Conservation (phyloP, 2,329 filamentous ascomycete genomes). For the Zymoseptoria passerinii region DNA sequence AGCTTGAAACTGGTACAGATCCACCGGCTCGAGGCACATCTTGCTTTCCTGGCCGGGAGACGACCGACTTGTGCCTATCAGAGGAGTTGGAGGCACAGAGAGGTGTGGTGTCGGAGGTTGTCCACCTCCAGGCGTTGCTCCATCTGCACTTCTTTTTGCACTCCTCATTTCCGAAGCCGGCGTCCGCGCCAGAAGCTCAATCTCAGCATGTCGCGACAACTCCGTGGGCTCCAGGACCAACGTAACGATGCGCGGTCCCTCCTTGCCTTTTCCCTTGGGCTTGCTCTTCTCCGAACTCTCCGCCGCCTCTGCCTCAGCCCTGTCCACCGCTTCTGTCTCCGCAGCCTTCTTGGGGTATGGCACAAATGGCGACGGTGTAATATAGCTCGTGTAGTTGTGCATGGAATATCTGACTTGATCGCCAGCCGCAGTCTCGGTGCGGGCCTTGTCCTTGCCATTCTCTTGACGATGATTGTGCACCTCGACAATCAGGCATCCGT, state of each 20-base stretch:
- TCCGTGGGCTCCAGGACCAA: slow-evolving; percentile 78
- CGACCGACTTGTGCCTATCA: slow-evolving; percentile 45
- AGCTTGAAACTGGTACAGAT: slow-evolving; percentile 67
- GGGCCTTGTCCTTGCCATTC: slow-evolving; percentile 37
- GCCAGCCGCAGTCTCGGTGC: slow-evolving; percentile 40
- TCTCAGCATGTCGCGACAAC: slow-evolving; percentile 65
- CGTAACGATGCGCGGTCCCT: slow-evolving; percentile 58
- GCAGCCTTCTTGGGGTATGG: slow-evolving; percentile 50
- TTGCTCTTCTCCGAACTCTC: slow-evolving; percentile 41
- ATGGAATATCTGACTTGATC: slow-evolving; percentile 69
- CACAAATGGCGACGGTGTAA: slow-evolving; percentile 80
- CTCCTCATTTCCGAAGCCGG: slow-evolving; percentile 46
- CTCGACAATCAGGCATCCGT: slow-evolving; percentile 88
- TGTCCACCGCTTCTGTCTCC: slow-evolving; percentile 35
- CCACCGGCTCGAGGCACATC: slow-evolving; percentile 67
- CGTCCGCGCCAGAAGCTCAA: slow-evolving; percentile 67
- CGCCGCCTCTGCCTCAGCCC: slow-evolving; percentile 29
- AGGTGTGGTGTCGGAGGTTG: slow-evolving; percentile 49
- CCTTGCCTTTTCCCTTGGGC: slow-evolving; percentile 17
- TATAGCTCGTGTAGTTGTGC: slow-evolving; percentile 82
- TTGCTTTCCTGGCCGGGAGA: slow-evolving; percentile 30
- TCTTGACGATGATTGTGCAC: slow-evolving; percentile 77
- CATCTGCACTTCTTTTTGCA: slow-evolving; percentile 32
- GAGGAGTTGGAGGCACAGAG: slow-evolving; percentile 22
- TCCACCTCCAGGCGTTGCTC: slow-evolving; percentile 29